These are phyloP conservation scores for Colletotrichum paranaense DNA, from an alignment of 2,329 filamentous ascomycete species.

Conservation along the genomic window DNA sequence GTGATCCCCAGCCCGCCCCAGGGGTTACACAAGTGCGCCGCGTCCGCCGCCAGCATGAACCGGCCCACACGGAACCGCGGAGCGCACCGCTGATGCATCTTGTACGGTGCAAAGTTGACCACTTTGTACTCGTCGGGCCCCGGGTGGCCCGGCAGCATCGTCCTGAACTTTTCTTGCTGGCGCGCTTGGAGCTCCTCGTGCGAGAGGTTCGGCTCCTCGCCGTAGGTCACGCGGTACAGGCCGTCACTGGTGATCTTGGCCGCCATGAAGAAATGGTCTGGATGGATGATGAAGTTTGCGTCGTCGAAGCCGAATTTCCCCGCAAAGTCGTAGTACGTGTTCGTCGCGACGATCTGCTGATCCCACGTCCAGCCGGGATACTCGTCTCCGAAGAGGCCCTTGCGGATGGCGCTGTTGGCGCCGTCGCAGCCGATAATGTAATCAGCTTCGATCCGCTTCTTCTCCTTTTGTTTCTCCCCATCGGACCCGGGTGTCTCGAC, in stretches of 20 bases:
- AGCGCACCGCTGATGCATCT: constrained; percentile 70
- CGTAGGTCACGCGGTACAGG: constrained; percentile 73
- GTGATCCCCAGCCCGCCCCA: constrained; percentile 72
- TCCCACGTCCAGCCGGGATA: constrained; percentile 72
- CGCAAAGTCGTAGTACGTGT: constrained; percentile 72
- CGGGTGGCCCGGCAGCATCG: constrained; percentile 69
- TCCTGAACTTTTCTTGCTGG: constrained; percentile 65
- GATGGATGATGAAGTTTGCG: constrained; percentile 71
- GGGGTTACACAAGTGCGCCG: constrained; percentile 67
- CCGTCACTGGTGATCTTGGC: constrained; percentile 69
- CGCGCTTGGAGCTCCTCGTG: constrained; percentile 63
- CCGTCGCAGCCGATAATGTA: constrained; percentile 70
- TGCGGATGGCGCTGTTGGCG: constrained; percentile 59
- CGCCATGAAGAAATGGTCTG: constrained; percentile 70
- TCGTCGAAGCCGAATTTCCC: constrained; percentile 63
- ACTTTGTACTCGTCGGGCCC: constrained; percentile 68
- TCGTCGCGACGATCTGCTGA: constrained; percentile 71
- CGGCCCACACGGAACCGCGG: constrained; percentile 67
- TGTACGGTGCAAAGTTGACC: constrained; percentile 68
- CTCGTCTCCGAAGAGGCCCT: constrained; percentile 62
- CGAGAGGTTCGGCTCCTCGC: constrained; percentile 64
- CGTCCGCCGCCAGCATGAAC: constrained; percentile 69
- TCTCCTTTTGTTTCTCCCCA: constrained; percentile 34
- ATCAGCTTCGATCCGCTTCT: constrained; percentile 55
- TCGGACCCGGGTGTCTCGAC: constrained; percentile 47